A percentile compares a stretch with the other conserved stretches of the same genome.
These are phyloP conservation scores for Bothriochloa decipiens DNA, from an alignment of 176 grass and related monocot genomes.

Conservation along the genomic window DNA sequence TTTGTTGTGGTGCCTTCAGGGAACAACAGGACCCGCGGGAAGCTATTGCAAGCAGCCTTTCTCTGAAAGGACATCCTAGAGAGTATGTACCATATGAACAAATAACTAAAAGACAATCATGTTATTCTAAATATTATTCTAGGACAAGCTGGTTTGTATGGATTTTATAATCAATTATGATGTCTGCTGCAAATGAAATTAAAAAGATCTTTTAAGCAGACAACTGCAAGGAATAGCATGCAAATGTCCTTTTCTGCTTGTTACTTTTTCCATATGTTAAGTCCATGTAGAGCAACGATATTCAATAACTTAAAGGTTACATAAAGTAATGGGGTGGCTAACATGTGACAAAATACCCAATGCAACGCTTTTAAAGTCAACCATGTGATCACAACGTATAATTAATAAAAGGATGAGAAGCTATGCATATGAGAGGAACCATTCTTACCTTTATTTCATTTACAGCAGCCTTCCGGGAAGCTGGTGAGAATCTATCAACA, in stretches of 20 bases:
- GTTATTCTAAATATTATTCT: conserved; percentile 44
- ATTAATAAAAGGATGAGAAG: not conserved
- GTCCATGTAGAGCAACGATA: not conserved
- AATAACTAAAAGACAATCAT: conserved; percentile 67
- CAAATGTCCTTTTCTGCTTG: not conserved
- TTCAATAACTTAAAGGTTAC: conserved; percentile 18
- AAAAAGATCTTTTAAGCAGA: conserved; percentile 1
- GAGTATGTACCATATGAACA: conserved; percentile 77
- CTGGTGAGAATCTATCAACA: conserved; percentile 93
- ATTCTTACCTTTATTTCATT: conserved; percentile 97
- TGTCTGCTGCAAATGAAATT: not conserved
- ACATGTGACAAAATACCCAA: not conserved
- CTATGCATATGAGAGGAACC: conserved; percentile 8
- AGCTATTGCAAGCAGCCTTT: conserved; percentile 90
- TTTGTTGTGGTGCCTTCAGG: conserved; percentile 98
- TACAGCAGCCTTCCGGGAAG: conserved; percentile 85
- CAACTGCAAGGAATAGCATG: conserved; percentile 10
- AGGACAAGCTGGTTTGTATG: conserved; percentile 14
- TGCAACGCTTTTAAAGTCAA: not conserved
- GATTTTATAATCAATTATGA: conserved; percentile 7
- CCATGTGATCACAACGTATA: not conserved
- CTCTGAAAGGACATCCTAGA: conserved; percentile 95
- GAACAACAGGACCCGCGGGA: conserved; percentile 85
- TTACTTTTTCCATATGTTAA: conserved; percentile 13
- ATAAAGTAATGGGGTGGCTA: not conserved